phyloP scores from a whole-genome alignment of 202 grass and related monocot species.

The Bolboschoenoplectus hybrid region DNA sequence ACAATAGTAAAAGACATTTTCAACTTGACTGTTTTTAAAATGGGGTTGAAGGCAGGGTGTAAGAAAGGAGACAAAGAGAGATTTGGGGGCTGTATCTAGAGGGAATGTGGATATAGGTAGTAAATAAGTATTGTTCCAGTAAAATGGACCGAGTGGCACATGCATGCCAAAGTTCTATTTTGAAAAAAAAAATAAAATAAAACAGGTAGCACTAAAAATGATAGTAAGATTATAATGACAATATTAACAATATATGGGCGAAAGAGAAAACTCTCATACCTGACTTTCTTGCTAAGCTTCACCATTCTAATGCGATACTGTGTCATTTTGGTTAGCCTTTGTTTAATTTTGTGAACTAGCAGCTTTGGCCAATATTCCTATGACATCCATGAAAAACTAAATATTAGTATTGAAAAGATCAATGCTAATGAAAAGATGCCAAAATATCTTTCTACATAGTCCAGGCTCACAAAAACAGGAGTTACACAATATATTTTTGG shows the following conservation, averaged over 20 bases:
- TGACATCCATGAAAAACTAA: slow-evolving; percentile 1
- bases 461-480: background rate
- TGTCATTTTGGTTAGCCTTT: slow-evolving; percentile 91
- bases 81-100: background rate
- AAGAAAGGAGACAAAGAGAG: background rate
- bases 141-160: background rate
- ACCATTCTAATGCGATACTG: slow-evolving; percentile 96
- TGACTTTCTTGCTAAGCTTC: slow-evolving; percentile 94
- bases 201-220: background rate
- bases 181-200: background rate
- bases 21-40: background rate
- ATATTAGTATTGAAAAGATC: slow-evolving; percentile 25
- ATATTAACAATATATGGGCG: background rate
- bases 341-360: slow-evolving; percentile 95
- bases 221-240: slow-evolving; percentile 16
- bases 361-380: slow-evolving; percentile 95
- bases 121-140: background rate
- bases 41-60: no score
- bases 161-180: background rate
- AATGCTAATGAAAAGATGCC: background rate
- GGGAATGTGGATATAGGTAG: background rate
- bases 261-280: slow-evolving; percentile 48
- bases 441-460: slow-evolving; percentile 2
- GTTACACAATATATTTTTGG: no score
- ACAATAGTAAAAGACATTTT: background rate